Conservation (phyloP, 257 asterid genomes). For the Coffea eugenioides region DNA sequence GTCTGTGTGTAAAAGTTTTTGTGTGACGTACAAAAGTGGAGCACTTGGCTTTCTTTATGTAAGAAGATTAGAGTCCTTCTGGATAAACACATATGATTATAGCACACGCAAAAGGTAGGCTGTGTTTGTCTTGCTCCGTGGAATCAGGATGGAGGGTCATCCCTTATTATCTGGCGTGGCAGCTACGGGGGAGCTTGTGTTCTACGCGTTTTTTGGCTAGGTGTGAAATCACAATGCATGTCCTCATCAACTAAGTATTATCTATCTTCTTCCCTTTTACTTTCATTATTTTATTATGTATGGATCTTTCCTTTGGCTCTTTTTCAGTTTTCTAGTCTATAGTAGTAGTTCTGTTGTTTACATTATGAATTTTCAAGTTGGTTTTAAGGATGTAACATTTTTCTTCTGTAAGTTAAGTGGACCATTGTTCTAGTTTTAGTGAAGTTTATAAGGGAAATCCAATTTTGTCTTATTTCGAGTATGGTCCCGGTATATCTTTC, state of each 20-base stretch:
- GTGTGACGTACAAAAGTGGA: not conserved
- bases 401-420: not conserved
- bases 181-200: not conserved
- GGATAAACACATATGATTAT: not conserved
- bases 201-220: not conserved
- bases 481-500: not conserved
- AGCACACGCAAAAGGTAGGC: not conserved
- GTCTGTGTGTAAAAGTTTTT: not conserved
- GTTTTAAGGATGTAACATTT: not conserved
- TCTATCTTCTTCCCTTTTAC: not conserved
- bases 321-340: too few relatives aligned
- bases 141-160: not conserved
- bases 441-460: not conserved
- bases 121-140: not conserved
- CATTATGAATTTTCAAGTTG: not conserved
- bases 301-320: not conserved
- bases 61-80: not conserved
- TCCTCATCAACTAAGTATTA: not conserved
- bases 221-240: not conserved
- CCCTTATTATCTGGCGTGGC: not conserved
- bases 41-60: not conserved
- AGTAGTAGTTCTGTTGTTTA: too few relatives aligned
- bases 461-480: not conserved
- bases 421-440: not conserved
- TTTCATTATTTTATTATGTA: not conserved